phyloP scores from a whole-genome alignment of 257 asterid genomes.

The Solanum pinnatisectum region DNA sequence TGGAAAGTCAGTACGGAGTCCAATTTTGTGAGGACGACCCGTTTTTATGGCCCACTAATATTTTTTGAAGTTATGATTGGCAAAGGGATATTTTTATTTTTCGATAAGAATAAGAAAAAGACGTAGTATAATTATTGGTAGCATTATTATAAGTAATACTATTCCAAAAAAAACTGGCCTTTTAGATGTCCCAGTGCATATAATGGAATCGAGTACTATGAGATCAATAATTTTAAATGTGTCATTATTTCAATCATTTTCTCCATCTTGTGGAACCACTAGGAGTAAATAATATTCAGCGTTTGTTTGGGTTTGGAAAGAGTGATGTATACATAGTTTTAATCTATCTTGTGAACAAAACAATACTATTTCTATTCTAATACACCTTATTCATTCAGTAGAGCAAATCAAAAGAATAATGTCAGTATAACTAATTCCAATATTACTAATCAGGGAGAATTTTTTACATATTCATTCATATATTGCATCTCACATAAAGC shows the following conservation, averaged over 20 bases:
- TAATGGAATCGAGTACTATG: not conserved
- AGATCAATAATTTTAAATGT: not conserved
- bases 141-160: not conserved
- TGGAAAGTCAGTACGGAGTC: not conserved
- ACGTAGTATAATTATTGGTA: not conserved
- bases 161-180: not conserved
- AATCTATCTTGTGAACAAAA: not conserved
- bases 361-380: not conserved
- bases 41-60: not conserved
- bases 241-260: not conserved
- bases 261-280: not conserved
- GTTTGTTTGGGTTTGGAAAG: not conserved
- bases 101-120: not conserved
- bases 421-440: not conserved
- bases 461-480: not conserved
- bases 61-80: not conserved
- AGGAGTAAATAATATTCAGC: not conserved
- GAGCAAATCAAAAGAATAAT: not conserved
- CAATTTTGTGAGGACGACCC: not conserved
- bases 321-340: not conserved
- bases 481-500: not conserved
- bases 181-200: not conserved
- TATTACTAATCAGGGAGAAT: not conserved
- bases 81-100: not conserved
- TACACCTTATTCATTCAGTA: not conserved